Percentiles rank a stretch among this genome's conserved stretches.
Conservation (phyloP, 202 grass and related monocot genomes). For the Carex sylvatica region DNA sequence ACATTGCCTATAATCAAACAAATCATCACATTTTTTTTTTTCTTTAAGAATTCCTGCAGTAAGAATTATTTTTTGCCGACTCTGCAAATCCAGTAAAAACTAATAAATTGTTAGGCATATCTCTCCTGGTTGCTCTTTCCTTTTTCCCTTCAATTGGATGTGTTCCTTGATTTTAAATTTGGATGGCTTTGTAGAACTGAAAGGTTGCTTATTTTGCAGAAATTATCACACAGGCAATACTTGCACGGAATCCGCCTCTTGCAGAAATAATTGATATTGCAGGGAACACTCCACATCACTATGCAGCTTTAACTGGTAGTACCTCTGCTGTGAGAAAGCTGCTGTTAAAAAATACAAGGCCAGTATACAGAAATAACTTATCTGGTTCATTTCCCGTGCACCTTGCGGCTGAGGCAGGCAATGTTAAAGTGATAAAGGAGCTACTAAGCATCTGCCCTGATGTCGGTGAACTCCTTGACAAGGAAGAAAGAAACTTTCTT, state of each 20-base stretch:
- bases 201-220: neutral
- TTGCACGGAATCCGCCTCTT: constrained; percentile 34
- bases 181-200: neutral
- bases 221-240: neutral
- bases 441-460: constrained; percentile 9
- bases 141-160: too few species aligned
- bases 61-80: too few species aligned
- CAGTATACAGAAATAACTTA: constrained; percentile 1
- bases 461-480: constrained; percentile 23
- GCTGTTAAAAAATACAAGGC: neutral
- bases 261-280: constrained; percentile 14
- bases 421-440: neutral
- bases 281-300: constrained; percentile 37
- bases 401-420: constrained; percentile 9
- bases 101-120: too few species aligned
- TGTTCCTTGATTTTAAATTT: too few species aligned
- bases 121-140: too few species aligned
- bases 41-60: too few species aligned
- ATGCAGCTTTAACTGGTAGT: constrained; percentile 28
- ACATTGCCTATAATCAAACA: too few species aligned
- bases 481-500: constrained; percentile 30
- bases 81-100: too few species aligned
- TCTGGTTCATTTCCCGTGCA: constrained; percentile 43
- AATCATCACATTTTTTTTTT: too few species aligned
- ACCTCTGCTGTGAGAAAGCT: constrained; percentile 9